Evolutionary conservation across 2,329 filamentous ascomycete species (phyloP).

Genomic region (Aphanoascus verrucosus): DNA sequence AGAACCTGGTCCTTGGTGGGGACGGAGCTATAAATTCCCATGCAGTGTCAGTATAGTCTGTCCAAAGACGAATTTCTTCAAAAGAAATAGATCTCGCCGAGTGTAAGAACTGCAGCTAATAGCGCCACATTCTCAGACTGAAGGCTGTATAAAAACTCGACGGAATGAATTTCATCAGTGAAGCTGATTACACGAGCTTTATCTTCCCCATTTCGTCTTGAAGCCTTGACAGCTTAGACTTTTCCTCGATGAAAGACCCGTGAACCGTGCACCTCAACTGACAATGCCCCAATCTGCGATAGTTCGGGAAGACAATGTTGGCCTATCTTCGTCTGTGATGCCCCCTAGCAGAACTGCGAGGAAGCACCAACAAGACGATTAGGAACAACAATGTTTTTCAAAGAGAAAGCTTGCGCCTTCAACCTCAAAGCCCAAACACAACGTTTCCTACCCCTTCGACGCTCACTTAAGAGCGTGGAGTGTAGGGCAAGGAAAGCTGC

Average conservation of each 20-base stretch:
- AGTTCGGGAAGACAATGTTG: slow-evolving; percentile 46
- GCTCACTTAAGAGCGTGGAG: slow-evolving; percentile 12
- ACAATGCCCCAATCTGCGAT: slow-evolving; percentile 57
- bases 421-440: slow-evolving; percentile 63
- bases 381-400: slow-evolving; percentile 61
- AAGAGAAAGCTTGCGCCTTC: slow-evolving; percentile 59
- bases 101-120: slow-evolving; percentile 81
- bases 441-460: slow-evolving; percentile 16
- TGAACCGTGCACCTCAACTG: slow-evolving; percentile 51
- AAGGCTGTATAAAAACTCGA: slow-evolving; percentile 61
- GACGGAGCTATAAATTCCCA: slow-evolving; percentile 55
- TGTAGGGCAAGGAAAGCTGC: slow-evolving; percentile 18
- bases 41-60: slow-evolving; percentile 63
- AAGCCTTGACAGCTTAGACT: not conserved
- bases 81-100: slow-evolving; percentile 63
- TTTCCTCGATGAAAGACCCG: slow-evolving; percentile 21
- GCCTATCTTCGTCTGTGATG: slow-evolving; percentile 28
- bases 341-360: slow-evolving; percentile 12
- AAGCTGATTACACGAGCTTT: slow-evolving; percentile 28
- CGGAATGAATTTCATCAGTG: slow-evolving; percentile 69
- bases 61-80: slow-evolving; percentile 47
- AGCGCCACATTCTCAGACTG: slow-evolving; percentile 83
- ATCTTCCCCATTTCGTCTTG: not conserved
- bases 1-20: slow-evolving; percentile 91
- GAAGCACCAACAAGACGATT: slow-evolving; percentile 20